Base-by-base conservation (phyloP, 148 eudicot genomes). In the Gaultheria prostrata region DNA sequence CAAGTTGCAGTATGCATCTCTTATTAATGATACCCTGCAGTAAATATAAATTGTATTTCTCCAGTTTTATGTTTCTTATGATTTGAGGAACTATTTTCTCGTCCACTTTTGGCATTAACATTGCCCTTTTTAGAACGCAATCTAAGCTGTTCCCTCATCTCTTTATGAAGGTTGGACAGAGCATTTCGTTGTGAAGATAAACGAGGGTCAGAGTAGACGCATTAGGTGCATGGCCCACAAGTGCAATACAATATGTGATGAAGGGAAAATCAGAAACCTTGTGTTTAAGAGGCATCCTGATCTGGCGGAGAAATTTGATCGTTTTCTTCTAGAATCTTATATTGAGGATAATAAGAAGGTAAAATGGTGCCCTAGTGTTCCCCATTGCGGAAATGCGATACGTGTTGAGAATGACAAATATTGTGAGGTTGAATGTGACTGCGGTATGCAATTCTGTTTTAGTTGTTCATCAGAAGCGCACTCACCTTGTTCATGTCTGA, bases 401-500 rank as follows among this genome's bases (percentile, higher is more conserved):
- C 89, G 95, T 33, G 91, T 89, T 13, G 92, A 91, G 77, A 85
- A 83, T 56, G 95, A 91, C 76, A 89, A 86, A 67, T 86, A 89
- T 32, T 85, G 88, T 30, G 97, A 94, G 87, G 95, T 93, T 43
- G 92, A 88, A 83, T 94, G 97, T 86, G 88, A 88, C 24, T 94
- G 97, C 86, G 94, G 97, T 61, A 57, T 87, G 39, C 93, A 94
- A 78, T 92, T 94, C 85, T 94, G 97, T 88, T 94, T 94, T 82
- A 90, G 88, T 79, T 94, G 95, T 71, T 84, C 83, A 35, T 87
- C 84, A 21, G 94, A 91, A 85, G 89, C 93, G 12, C 97, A 94
- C 87, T 94, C 97, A 48, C 97, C 97, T 79, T 94, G 97, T 84
- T 94, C 97, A n/a, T 94, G 97, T 87, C 73, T 84, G 57, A 94